Base-by-base conservation (phyloP, 78 protist genomes). In the Dictyostelium brefeldianum region DNA sequence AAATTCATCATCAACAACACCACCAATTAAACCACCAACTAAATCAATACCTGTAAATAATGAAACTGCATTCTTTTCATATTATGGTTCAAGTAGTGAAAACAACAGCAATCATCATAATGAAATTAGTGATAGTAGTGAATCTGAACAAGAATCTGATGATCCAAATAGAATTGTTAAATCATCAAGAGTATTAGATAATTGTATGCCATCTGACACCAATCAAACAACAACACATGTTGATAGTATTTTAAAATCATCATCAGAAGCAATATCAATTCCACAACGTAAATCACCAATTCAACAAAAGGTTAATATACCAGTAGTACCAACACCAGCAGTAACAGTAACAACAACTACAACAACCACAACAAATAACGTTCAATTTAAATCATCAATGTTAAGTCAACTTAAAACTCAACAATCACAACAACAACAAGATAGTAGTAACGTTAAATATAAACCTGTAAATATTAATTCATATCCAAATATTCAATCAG, bases 401-500 rank as follows among this genome's bases (percentile, higher is more conserved):
- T 51, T 87, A 36, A 77, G 65, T 48, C 93, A 87, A 64, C 18
- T 87, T 8, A 75, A 81, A 59, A 50, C 69, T 18, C 81, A 85
- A 59, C 92, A 85, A 43, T 64, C 27, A 36, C 18, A 65, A 84
- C 50, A 47, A 9, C 62, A 84, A 31, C 51, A 59, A 74, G 78
- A 48, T 50, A 25, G 43, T 36, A 36, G 43, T 36, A 36, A 54
- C 62, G n/a, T n/a, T n/a, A 54, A 54, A 54, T 18, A 54, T 54
- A 54, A 12, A 54, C 62, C 14, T 54, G 18, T 18, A 54, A 54
- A 54, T 18, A 18, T 15, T 14, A 27, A 70, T 70, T 70, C 90
- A 67, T 82, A 82, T 83, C 91, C 91, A 56, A 74, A 71, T 15
- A 15, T 84, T 22, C 10, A 3, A 3, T 22, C 65, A 22, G 79